phyloP scores from a whole-genome alignment of 2,329 filamentous ascomycete species.

The Aschersonia sp. region DNA sequence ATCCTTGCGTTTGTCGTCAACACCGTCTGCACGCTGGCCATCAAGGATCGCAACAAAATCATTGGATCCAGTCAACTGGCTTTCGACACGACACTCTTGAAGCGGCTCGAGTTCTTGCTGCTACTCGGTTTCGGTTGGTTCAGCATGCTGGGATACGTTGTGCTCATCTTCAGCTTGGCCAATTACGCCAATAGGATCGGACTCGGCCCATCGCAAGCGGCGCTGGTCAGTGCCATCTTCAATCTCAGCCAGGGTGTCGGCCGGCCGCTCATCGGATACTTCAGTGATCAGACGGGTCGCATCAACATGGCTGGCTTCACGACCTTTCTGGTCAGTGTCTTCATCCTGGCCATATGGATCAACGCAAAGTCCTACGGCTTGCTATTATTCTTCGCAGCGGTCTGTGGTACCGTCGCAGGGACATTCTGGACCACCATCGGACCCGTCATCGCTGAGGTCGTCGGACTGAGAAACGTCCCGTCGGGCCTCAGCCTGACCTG shows the following conservation, averaged over 20 bases:
- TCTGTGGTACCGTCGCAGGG: slow-evolving; percentile 58
- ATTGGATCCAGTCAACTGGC: slow-evolving; percentile 52
- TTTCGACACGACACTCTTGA: slow-evolving; percentile 51
- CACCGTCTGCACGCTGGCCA: slow-evolving; percentile 42
- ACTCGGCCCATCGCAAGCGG: slow-evolving; percentile 50
- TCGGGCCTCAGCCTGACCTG: slow-evolving; percentile 56
- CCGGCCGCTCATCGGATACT: slow-evolving; percentile 57
- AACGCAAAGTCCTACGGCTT: slow-evolving; percentile 49
- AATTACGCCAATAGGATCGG: slow-evolving; percentile 59
- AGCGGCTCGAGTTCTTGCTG: slow-evolving; percentile 45
- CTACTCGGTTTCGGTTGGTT: slow-evolving; percentile 56
- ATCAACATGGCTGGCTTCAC: slow-evolving; percentile 57
- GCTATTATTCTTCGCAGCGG: slow-evolving; percentile 54
- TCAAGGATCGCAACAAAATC: slow-evolving; percentile 58
- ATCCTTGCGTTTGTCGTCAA: slow-evolving; percentile 52
- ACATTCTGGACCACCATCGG: slow-evolving; percentile 56
- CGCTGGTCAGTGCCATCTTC: slow-evolving; percentile 57
- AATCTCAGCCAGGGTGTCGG: slow-evolving; percentile 56
- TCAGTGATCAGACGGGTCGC: slow-evolving; percentile 54
- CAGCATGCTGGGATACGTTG: slow-evolving; percentile 58
- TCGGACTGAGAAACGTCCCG: slow-evolving; percentile 54
- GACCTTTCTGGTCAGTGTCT: slow-evolving; percentile 49
- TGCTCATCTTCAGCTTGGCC: slow-evolving; percentile 62
- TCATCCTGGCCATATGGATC: slow-evolving; percentile 59
- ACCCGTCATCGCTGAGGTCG: slow-evolving; percentile 59